Evolutionary conservation across 352 stramenopile genomes (phyloP), one percentile per base, ranked within the genome.

Genomic region (Blastocystis sp.): DNA sequence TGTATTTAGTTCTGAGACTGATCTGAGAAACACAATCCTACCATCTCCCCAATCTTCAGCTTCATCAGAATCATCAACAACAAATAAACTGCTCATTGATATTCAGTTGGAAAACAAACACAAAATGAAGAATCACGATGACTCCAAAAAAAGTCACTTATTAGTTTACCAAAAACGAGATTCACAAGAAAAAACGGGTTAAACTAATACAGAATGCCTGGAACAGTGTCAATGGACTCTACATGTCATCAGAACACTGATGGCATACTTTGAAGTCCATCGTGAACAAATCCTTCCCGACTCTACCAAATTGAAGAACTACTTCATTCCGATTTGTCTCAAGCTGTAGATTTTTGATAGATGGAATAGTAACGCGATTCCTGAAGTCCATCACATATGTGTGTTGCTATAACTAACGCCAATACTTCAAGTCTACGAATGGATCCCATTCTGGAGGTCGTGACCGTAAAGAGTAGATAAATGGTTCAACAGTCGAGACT

Each of bases 291-390:
- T 89, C 46, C 67, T 89, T 89, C 19, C 78, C 88, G 1, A 89
- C 87, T n/a, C 88, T 24, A 14, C 88, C 88, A 37, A 89, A 89
- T 42, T 89, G 88, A n/a, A 89, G 37, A 1, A 89, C 59, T 9
- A 89, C 67, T 0, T 89, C 56, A 19, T 86, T 69, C 0, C 27
- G 35, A 11, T 19, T 29, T n/a, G 67, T 52, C 24, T 83, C 71
- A 12, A 89, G 35, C 46, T 89, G 88, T 51, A 89, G 89, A 42
- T 89, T 89, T 54, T 89, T 89, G 1, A 89, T 83, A 16, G 88
- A 89, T 9, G 87, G 87, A 42, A 88, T 87, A 0, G 88, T 89
- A 11, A 89, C 88, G 3, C 88, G 78, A 35, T 69, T 88, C 42
- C 54, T 24, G 67, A 88, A 89, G 42, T 85, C 61, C 81, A 86